Conservation (phyloP, 2,329 filamentous ascomycete species). For the Alternaria triticimaculans region DNA sequence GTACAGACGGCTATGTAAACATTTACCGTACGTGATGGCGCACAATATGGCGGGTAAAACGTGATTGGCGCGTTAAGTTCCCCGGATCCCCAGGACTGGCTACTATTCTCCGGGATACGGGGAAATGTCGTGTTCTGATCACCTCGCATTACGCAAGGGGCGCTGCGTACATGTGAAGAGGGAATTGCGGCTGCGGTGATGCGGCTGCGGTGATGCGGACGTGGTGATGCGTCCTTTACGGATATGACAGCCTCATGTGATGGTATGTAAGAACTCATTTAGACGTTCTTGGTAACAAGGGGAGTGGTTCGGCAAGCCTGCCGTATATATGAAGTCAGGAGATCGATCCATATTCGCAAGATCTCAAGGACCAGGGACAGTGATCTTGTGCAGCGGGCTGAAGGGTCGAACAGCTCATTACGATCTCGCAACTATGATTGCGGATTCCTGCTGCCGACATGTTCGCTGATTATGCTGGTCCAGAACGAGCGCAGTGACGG, state of each 20-base stretch:
- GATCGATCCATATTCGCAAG: neutral
- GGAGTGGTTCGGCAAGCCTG: neutral
- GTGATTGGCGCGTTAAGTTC: constrained; percentile 14
- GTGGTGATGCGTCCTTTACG: neutral
- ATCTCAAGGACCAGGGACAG: neutral
- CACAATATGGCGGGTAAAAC: constrained; percentile 20
- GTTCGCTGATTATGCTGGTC: neutral
- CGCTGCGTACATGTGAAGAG: neutral
- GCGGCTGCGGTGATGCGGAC: constrained; percentile 2
- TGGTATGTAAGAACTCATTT: neutral
- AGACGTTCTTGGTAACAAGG: neutral
- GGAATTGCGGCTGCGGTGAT: constrained; percentile 2
- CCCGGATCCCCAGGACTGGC: neutral
- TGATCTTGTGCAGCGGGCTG: neutral
- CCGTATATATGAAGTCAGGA: neutral
- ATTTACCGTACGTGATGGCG: neutral
- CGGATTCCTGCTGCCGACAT: neutral
- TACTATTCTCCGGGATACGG: constrained; percentile 15
- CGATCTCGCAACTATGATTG: neutral
- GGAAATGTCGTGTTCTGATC: constrained; percentile 7
- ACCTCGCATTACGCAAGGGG: neutral
- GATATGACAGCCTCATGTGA: neutral
- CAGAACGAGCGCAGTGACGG: neutral
- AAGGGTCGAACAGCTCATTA: neutral
- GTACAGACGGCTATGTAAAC: constrained; percentile 20